phyloP scores from a whole-genome alignment of 495 filamentous ascomycete species.

The Xylaria curta region DNA sequence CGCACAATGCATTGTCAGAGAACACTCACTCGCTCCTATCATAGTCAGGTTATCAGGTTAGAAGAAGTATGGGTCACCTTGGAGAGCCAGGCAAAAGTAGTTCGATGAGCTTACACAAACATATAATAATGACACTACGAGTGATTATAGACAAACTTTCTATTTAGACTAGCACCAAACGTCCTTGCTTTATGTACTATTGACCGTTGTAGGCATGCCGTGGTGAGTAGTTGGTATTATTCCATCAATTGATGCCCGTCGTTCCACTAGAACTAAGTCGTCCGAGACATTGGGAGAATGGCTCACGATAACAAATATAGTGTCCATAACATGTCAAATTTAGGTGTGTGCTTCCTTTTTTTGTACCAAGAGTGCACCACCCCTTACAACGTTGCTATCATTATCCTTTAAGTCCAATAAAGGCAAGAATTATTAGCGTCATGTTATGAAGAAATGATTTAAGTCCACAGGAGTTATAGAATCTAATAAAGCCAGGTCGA shows the following conservation, averaged over 20 bases:
- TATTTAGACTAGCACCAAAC: too few species aligned
- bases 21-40: background rate
- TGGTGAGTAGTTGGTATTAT: background rate
- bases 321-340: background rate
- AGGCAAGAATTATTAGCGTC: too few species aligned
- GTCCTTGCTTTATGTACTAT: background rate
- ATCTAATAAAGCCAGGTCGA: background rate
- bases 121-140: background rate
- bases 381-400: background rate
- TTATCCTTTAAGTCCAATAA: too few species aligned
- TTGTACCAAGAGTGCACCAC: background rate
- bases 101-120: background rate
- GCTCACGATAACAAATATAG: background rate
- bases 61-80: background rate
- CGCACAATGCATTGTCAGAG: background rate
- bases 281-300: background rate
- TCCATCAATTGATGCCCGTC: background rate
- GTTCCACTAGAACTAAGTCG: background rate
- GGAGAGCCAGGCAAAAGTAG: background rate
- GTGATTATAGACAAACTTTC: too few species aligned
- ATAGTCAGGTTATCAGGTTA: background rate
- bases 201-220: background rate
- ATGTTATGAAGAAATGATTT: background rate
- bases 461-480: background rate
- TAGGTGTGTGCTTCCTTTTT: background rate